Evolutionary conservation across 331 rosid species (phyloP), one percentile per base, ranked within the genome.

Genomic region (Stylosanthes scabra): DNA sequence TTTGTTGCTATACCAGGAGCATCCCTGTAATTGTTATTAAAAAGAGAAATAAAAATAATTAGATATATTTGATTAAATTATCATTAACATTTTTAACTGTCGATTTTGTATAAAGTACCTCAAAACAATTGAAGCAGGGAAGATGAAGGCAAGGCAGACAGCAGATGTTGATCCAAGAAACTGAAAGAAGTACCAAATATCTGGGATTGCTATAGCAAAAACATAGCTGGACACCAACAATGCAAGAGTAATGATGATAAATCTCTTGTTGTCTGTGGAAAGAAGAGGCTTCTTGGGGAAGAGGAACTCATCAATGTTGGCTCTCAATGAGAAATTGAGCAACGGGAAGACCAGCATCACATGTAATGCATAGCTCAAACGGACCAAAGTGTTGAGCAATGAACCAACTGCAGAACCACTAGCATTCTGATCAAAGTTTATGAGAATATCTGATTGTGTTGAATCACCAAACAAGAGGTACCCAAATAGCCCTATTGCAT

Each of bases 131-230:
- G 91, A 86, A 65, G 85, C 97, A 11, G 99, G 99, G 76, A 95
- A 92, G 55, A 95, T 86, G 75, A 95, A 95, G 71, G 97, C 93
- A 28, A 95, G 97, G 77, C 87, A 84, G 57, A 86, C 87, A 0
- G 99, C 97, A 59, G 97, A 76, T 14, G 99, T 95, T 78, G 97
- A 90, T 47, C 99, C 99, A 81, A 95, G 7, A 64, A 95, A 87
- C 86, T 95, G 97, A 84, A 95, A 92, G 57, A 92, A 78, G 63
- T 80, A 90, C 99, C 99, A 95, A 58, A 95, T 88, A 80, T 88
- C 82, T 47, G 97, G 99, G 66, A 95, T 54, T 39, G 83, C 86
- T 7, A 92, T 85, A 10, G 99, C 99, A 65, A 87, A 87, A 31
- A 92, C 52, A 78, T 88, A 95, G 70, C 93, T 88, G 50, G 86